Conservation (phyloP, 1,139 yeast species). For the Suhomyces yuchorum region DNA sequence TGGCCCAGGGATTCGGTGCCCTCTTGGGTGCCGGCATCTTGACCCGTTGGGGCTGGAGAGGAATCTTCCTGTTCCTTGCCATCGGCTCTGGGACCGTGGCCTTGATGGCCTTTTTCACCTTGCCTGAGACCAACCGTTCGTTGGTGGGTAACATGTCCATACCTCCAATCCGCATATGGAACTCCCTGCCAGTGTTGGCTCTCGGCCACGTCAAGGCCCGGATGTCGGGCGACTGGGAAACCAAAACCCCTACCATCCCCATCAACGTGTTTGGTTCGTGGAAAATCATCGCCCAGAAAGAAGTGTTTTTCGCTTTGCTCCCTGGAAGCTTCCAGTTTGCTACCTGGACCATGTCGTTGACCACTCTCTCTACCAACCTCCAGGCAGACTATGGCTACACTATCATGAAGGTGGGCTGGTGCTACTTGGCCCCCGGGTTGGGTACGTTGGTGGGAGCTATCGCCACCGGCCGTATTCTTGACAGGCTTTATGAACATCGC, state of each 20-base stretch:
- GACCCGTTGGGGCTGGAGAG: constrained; percentile 66
- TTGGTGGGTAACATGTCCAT: constrained; percentile 70
- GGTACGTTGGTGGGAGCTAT: constrained; percentile 59
- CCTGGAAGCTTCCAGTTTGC: constrained; percentile 67
- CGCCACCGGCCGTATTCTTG: constrained; percentile 48
- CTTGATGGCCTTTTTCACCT: constrained; percentile 35
- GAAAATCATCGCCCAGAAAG: constrained; percentile 37
- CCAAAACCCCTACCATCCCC: constrained; percentile 6
- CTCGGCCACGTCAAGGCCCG: constrained; percentile 22
- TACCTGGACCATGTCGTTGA: constrained; percentile 68
- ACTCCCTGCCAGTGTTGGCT: constrained; percentile 45
- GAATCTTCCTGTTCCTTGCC: constrained; percentile 74
- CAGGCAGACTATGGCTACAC: constrained; percentile 49
- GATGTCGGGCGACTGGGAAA: constrained; percentile 14
- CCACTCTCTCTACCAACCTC: constrained; percentile 61
- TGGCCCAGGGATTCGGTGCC: constrained; percentile 80
- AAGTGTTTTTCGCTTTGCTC: constrained; percentile 32
- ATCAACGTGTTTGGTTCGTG: constrained; percentile 50
- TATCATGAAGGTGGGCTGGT: constrained; percentile 60
- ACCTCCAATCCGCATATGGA: constrained; percentile 41
- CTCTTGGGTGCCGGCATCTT: constrained; percentile 70
- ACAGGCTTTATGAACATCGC: constrained; percentile 41
- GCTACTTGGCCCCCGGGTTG: constrained; percentile 62
- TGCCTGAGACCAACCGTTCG: constrained; percentile 75
- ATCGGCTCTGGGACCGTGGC: constrained; percentile 54